Evolutionary conservation across 1,284 basidiomycete genomes (phyloP).

Genomic region (Ceratobasidium sp.): DNA sequence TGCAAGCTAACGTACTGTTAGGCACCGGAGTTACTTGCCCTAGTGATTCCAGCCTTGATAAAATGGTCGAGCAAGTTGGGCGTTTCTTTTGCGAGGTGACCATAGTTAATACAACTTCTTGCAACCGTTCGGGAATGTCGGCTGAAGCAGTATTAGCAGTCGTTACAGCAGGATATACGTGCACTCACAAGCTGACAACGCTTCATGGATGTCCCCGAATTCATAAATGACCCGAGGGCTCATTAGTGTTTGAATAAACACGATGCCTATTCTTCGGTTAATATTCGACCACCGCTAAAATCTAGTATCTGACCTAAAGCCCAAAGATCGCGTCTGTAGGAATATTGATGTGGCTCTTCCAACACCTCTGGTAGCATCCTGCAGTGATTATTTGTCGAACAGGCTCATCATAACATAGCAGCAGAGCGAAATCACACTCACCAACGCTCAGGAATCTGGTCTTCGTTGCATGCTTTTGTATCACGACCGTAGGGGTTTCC

Average conservation of each 20-base stretch:
- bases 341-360: constrained; percentile 72
- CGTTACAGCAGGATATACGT: constrained; percentile 46
- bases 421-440: constrained; percentile 1
- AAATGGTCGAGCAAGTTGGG: constrained; percentile 19
- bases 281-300: not conserved
- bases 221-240: constrained; percentile 66
- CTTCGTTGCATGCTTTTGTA: constrained; percentile 54
- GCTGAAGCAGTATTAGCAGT: constrained; percentile 46
- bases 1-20: constrained; percentile 18
- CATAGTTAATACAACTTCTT: constrained; percentile 40
- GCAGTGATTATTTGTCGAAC: constrained; percentile 30
- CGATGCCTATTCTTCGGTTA: constrained; percentile 56
- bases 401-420: not conserved
- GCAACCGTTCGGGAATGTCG: constrained; percentile 39
- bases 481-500: constrained; percentile 69
- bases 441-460: constrained; percentile 65
- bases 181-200: constrained; percentile 37
- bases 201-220: constrained; percentile 48
- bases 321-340: constrained; percentile 72
- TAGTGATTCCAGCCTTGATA: constrained; percentile 27
- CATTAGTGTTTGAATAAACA: constrained; percentile 75
- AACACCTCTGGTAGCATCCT: constrained; percentile 72
- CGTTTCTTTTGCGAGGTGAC: constrained; percentile 42
- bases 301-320: constrained; percentile 51
- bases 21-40: constrained; percentile 35